Base-by-base conservation (phyloP, 306 rosid genomes). In the Castanea crenata region DNA sequence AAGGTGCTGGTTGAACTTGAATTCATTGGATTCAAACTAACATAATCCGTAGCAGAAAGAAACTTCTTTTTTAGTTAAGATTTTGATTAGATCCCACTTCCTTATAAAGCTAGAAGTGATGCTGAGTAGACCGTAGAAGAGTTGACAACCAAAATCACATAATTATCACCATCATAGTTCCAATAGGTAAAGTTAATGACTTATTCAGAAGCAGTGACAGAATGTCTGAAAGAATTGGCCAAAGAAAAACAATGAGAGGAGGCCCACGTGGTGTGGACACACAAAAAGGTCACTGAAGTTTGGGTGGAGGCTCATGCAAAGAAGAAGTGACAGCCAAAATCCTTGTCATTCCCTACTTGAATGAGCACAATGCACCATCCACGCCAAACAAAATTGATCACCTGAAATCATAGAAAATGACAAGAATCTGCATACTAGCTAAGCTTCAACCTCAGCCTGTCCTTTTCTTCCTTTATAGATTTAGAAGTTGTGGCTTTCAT, bases 361-460 rank as follows among this genome's bases (percentile, higher is more conserved):
- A 8, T 8, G 5, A 82, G 71, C 81, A 72, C 72, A 81, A 85
- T 79, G 89, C 84, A 74, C 78, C 54, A 79, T 86, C 86, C 87
- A 82, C 82, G 69, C 79, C 74, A 84, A 73, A 69, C 80, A 67
- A 41, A 41, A 41, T 41, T 72, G 29, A 59, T 31, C 73, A 83
- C 74, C 74, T 71, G 35, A 46, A 51, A 71, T 14, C 10, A 71
- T 21, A 51, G 59, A 71, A 71, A 44, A 51, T 20, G 61, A 71
- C 38, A 51, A 49, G 35, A 6, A 25, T 68, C 29, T 19, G 52
- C 52, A 35, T 63, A 63, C 41, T 63, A 1, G 29, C 18, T 13
- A 25, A 25, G 16, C 35, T 41, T 41, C 54, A 10, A 3, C 15
- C 54, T 13, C 15, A 12, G 15, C 54, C 54, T 49, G 54, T 49